These are phyloP conservation scores for Tylopilus vinaceipallidus DNA, from an alignment of 768 basidiomycete species.

Conservation along the genomic window DNA sequence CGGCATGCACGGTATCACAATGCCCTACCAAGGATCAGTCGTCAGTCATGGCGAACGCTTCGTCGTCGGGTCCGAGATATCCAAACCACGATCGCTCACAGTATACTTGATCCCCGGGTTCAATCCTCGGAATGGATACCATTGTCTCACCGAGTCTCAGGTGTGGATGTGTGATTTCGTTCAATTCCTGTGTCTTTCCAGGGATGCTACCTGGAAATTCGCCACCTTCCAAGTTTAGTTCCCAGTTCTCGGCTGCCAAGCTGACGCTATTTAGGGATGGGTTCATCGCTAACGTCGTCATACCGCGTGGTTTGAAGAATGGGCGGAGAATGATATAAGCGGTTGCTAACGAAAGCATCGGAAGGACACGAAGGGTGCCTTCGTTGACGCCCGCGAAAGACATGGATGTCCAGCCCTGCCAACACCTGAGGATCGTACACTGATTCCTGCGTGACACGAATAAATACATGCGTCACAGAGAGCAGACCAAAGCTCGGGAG, in stretches of 20 bases:
- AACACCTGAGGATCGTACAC: conserved; percentile 56
- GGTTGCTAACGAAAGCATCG: conserved; percentile 50
- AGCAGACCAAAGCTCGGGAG: background rate
- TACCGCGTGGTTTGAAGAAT: conserved; percentile 49
- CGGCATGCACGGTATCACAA: conserved; percentile 56
- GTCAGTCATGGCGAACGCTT: no score
- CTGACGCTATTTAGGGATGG: conserved; percentile 15
- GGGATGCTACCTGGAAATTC: conserved; percentile 55
- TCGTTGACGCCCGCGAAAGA: conserved; percentile 54
- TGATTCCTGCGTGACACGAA: conserved; percentile 38
- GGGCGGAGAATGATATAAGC: conserved; percentile 66
- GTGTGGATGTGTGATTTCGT: conserved; percentile 59
- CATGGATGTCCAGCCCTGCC: conserved; percentile 57
- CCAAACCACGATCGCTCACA: conserved; percentile 34
- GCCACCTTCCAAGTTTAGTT: conserved; percentile 48
- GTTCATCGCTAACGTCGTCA: background rate
- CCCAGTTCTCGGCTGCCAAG: conserved; percentile 52
- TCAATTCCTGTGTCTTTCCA: conserved; percentile 56
- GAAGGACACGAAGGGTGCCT: conserved; percentile 64
- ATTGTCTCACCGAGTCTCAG: conserved; percentile 54
- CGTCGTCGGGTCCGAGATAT: background rate
- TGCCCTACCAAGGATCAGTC: conserved; percentile 49
- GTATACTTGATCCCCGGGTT: conserved; percentile 64
- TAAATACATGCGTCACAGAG: background rate
- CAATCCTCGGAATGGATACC: conserved; percentile 54